Conservation (phyloP, 1,284 basidiomycete genomes). For the Ceratobasidium sp. region DNA sequence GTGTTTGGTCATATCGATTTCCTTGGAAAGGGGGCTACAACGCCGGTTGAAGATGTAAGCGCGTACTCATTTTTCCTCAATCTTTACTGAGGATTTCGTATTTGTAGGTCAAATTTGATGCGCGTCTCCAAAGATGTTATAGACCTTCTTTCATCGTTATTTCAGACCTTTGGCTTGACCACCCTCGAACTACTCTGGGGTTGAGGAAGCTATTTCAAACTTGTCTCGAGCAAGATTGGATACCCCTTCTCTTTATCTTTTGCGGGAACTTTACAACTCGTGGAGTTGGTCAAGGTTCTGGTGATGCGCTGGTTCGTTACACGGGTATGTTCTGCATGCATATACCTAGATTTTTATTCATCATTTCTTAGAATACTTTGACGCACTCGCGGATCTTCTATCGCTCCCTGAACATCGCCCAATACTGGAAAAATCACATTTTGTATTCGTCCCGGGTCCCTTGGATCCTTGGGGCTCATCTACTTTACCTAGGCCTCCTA, state of each 20-base stretch:
- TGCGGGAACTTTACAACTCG: conserved; percentile 96
- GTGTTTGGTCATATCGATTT: conserved; percentile 97
- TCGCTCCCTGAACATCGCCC: conserved; percentile 73
- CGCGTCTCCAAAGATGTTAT: conserved; percentile 60
- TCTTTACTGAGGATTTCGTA: too few relatives aligned
- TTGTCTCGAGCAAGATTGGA: conserved; percentile 89
- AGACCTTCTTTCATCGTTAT: conserved; percentile 94
- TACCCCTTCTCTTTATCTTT: conserved; percentile 88
- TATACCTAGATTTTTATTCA: not conserved
- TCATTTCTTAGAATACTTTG: conserved; percentile 78
- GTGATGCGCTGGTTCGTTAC: conserved; percentile 84
- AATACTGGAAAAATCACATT: conserved; percentile 85
- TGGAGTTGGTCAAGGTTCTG: conserved; percentile 82
- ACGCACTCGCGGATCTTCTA: conserved; percentile 87
- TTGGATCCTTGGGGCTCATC: conserved; percentile 85
- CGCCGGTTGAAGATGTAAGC: conserved; percentile 91
- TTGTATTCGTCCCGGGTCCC: conserved; percentile 95
- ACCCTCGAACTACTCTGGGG: conserved; percentile 83
- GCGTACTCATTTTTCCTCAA: too few relatives aligned
- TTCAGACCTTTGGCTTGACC: conserved; percentile 96
- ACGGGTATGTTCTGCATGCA: conserved; percentile 69
- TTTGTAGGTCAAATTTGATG: conserved; percentile 72
- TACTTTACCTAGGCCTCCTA: conserved; percentile 82
- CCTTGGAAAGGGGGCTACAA: conserved; percentile 91
- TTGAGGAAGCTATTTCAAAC: conserved; percentile 90